phyloP scores from a whole-genome alignment of 805 yeast genomes.

The Saccharomycopsis fibuligera region DNA sequence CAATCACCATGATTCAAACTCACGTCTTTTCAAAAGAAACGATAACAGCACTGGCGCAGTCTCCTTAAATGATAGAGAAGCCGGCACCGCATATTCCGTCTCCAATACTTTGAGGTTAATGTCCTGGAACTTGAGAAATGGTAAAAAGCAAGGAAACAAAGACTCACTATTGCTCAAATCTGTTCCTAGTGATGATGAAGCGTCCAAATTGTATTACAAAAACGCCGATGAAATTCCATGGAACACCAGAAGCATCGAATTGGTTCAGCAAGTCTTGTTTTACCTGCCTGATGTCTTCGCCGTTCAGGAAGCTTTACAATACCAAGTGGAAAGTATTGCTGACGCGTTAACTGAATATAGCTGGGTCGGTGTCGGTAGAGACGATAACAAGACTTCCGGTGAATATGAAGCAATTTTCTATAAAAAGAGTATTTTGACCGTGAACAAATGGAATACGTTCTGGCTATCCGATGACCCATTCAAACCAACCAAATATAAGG shows the following conservation, averaged over 20 bases:
- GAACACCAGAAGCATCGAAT: neutral
- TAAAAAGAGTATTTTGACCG: constrained; percentile 24
- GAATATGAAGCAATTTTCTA: constrained; percentile 40
- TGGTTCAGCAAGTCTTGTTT: constrained; percentile 20
- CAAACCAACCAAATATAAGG: constrained; percentile 34
- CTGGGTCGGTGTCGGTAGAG: constrained; percentile 42
- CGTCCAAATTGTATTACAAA: neutral
- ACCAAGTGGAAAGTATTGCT: constrained; percentile 35
- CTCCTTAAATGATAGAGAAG: neutral
- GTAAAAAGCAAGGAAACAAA: neutral
- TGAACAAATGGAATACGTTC: constrained; percentile 31
- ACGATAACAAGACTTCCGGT: constrained; percentile 36
- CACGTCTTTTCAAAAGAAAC: no score
- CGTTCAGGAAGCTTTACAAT: constrained; percentile 34
- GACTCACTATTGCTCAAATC: neutral
- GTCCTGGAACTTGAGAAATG: constrained; percentile 6
- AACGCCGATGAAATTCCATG: neutral
- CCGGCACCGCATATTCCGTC: neutral
- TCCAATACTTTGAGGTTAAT: neutral
- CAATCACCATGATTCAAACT: no score
- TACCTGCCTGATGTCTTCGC: constrained; percentile 30
- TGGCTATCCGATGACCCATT: constrained; percentile 40
- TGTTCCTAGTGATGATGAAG: neutral
- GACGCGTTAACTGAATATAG: constrained; percentile 23
- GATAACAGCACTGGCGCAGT: neutral